These are phyloP conservation scores for Candida arabinofermentans DNA, from an alignment of 805 yeast genomes.

Conservation along the genomic window DNA sequence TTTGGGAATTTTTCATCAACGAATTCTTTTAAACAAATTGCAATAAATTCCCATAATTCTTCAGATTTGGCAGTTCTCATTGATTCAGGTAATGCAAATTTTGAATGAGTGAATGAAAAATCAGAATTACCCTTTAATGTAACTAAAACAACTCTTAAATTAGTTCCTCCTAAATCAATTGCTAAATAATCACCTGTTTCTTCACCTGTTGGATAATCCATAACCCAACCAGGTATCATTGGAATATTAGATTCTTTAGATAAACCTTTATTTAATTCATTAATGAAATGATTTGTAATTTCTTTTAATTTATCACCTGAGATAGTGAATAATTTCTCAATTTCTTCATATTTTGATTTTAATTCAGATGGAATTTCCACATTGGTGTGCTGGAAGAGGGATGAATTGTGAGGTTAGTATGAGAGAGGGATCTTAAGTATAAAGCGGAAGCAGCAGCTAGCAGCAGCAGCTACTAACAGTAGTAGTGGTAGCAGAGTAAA, in stretches of 20 bases:
- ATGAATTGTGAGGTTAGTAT: not conserved
- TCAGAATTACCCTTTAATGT: conserved; percentile 77
- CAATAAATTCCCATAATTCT: conserved; percentile 82
- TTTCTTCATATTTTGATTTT: conserved; percentile 34
- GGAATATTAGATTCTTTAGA: conserved; percentile 78
- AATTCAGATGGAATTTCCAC: conserved; percentile 7
- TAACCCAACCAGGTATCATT: conserved; percentile 96
- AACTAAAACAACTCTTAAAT: conserved; percentile 87
- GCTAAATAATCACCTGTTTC: conserved; percentile 90
- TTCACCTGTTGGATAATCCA: conserved; percentile 87
- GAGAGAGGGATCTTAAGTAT: not conserved
- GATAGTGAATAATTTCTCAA: conserved; percentile 63
- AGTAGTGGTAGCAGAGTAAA: not conserved
- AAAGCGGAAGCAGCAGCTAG: too few species aligned
- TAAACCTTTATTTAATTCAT: conserved; percentile 80
- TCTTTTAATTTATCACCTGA: conserved; percentile 53
- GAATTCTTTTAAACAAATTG: conserved; percentile 71
- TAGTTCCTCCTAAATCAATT: conserved; percentile 96
- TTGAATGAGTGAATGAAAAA: conserved; percentile 83
- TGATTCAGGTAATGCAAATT: conserved; percentile 70
- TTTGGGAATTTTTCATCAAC: conserved; percentile 60
- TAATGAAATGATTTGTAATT: conserved; percentile 71
- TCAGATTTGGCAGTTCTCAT: conserved; percentile 78
- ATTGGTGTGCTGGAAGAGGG: conserved; percentile 1
- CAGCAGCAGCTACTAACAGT: too few species aligned